Evolutionary conservation across 2,329 filamentous ascomycete genomes (phyloP), one percentile per base, ranked within the genome.

Genomic region (Trichoderma afroharzianum): DNA sequence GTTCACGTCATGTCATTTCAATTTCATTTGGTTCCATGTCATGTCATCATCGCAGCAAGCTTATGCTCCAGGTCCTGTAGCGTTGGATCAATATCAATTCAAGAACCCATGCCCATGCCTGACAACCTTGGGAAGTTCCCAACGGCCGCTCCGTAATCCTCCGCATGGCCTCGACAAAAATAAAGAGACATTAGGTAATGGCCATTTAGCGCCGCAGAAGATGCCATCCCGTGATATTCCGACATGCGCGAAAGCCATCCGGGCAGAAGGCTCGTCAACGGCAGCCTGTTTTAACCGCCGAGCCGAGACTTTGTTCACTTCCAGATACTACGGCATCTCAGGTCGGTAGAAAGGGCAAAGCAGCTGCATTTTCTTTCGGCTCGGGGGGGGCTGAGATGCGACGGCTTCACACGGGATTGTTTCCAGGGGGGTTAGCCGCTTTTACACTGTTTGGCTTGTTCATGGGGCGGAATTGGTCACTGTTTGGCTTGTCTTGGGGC

Each of bases 101-200:
- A n/a, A 30, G 30, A 36, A 33, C 59, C n/a, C n/a, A 6, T 8
- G 3, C 7, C 39, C 59, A 62, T 62, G 33, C 21, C 28, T 36
- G 30, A 33, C 7, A 14, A 43, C 26, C 26, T 26, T 26, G 39
- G 39, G 21, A 6, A 58, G 26, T 26, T 12, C 26, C 43, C 28
- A 21, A 50, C 33, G 33, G 6, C 1, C 14, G 4, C 36, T 15
- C 63, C 63, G 63, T 12, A 18, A 57, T 57, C 30, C 32, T 67
- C 63, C 63, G 63, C 15, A 26, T 12, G 7, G n/a, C 21, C 15
- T 9, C 6, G 21, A 36, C 14, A 70, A 33, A 47, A 28, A 21
- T 12, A 53, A 30, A 30, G 33, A 21, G 64, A 55, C 57, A 57
- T 70, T 70, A 70, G 26, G 59, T 70, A 70, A 70, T 57, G 62